Evolutionary conservation across 306 rosid species (phyloP), one percentile per base, ranked within the genome.

Genomic region (Psophocarpus tetragonolobus): DNA sequence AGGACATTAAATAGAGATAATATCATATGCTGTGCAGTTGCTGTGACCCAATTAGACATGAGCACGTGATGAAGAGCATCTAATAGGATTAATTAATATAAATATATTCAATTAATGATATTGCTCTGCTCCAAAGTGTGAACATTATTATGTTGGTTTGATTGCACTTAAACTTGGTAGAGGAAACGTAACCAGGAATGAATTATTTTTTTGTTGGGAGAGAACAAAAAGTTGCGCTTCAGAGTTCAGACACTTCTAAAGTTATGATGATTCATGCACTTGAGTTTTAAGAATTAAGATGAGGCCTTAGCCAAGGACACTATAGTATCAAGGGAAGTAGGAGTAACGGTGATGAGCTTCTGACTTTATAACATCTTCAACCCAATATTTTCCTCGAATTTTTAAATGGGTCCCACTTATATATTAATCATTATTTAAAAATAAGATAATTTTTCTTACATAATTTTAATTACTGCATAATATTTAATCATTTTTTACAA

Each of bases 31-130:
- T 53, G 23, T 24, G 42, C 3, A 29, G 48, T 26, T 51, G n/a
- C 21, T 8, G 44, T 69, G 66, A 66, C 29, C 76, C 73, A 27
- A 58, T 15, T 68, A 68, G 72, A 69, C 85, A 68, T 3, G 51
- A 60, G 77, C 81, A 81, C 63, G 77, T 81, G 85, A 50, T 29
- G 64, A 26, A 70, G 74, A 61, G 85, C 81, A 82, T 75, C 68
- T 61, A 45, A 61, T 39, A 70, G 14, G 78, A 57, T 39, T 75
- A 61, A 13, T 21, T 68, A 50, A 17, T 20, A 21, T 6, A 50
- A 24, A 27, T 6, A 12, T 45, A 69, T 61, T 76, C 18, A 69
- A 20, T 61, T 14, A 36, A 30, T 68, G 47, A 68, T 27, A 76
- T 48, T 26, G 81, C 21, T 76, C 74, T 61, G 29, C 73, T 62